These are phyloP conservation scores for Mucor lusitanicus DNA, from an alignment of 371 early-diverging fungal genomes.

Conservation along the genomic window DNA sequence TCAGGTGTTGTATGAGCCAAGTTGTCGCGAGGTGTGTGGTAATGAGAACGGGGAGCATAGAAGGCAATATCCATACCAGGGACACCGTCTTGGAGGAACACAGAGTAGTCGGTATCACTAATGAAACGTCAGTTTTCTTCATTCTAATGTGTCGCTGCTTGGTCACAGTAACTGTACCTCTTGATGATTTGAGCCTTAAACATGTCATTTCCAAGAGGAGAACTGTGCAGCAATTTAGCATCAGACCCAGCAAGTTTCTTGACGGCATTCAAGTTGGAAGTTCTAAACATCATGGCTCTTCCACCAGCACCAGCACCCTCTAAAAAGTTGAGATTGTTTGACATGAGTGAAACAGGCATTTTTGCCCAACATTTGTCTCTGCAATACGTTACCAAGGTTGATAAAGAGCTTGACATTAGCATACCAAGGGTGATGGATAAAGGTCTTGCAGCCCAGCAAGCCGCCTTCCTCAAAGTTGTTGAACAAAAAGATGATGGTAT, in stretches of 20 bases:
- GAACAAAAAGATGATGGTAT: constrained; percentile 77
- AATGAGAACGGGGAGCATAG: constrained; percentile 67
- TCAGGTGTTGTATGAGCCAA: constrained; percentile 51
- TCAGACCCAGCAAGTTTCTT: constrained; percentile 33
- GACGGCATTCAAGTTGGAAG: constrained; percentile 57
- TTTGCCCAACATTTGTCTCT: background rate
- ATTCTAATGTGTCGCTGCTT: background rate
- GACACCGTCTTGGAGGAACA: constrained; percentile 57
- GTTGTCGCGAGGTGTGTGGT: constrained; percentile 70
- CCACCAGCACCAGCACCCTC: constrained; percentile 86
- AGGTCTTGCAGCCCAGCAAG: constrained; percentile 70
- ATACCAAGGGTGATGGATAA: constrained; percentile 81
- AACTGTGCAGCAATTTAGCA: constrained; percentile 33
- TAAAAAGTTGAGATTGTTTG: constrained; percentile 7
- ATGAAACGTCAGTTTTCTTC: background rate
- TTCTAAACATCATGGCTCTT: constrained; percentile 69
- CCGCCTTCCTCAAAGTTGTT: constrained; percentile 90
- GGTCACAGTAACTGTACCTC: constrained; percentile 33
- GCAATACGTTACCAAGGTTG: constrained; percentile 64
- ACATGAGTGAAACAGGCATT: background rate
- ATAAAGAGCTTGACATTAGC: constrained; percentile 72
- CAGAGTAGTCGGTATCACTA: constrained; percentile 72
- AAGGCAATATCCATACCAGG: constrained; percentile 83
- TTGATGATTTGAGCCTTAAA: constrained; percentile 64
- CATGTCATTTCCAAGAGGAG: constrained; percentile 71